Evolutionary conservation across 164 flowering plant species (phyloP).

Genomic region (Brasenia schreberi): DNA sequence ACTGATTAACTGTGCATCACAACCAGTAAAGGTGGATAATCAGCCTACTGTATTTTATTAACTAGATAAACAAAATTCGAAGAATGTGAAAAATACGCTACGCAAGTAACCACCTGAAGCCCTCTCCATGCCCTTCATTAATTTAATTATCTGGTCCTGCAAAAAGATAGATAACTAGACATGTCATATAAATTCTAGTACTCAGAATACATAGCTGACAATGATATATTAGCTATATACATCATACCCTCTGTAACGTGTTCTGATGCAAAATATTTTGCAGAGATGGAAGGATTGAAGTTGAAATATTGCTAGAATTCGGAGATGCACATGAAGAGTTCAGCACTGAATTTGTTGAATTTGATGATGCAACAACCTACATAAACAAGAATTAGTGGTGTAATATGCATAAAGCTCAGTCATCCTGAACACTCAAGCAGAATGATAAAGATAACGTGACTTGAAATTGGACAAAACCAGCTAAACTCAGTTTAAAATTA

Average conservation of each 20-base stretch:
- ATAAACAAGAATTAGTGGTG: constrained; percentile 12
- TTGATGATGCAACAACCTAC: constrained; percentile 23
- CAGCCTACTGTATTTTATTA: not conserved
- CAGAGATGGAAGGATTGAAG: constrained; percentile 53
- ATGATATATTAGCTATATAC: not conserved
- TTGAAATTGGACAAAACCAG: no score
- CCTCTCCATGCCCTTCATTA: constrained; percentile 35
- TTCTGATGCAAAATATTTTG: constrained; percentile 52
- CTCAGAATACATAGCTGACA: no score
- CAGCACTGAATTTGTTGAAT: constrained; percentile 19
- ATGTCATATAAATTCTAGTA: no score
- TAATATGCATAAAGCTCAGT: no score
- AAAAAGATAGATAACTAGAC: not conserved
- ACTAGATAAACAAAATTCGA: no score
- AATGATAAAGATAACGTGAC: no score
- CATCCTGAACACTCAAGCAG: no score
- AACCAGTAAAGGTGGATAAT: not conserved
- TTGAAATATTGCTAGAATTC: constrained; percentile 20
- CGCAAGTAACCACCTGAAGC: constrained; percentile 23
- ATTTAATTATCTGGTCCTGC: constrained; percentile 48
- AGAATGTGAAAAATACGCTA: not conserved
- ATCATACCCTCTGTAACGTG: constrained; percentile 37
- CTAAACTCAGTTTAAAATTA: no score
- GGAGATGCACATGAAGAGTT: constrained; percentile 29
- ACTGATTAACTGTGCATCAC: constrained; percentile 17